Percentiles rank a stretch among this genome's conserved stretches.
Evolutionary conservation across 345 rosid genomes (phyloP).

Genomic region (Kernera saxatilis): DNA sequence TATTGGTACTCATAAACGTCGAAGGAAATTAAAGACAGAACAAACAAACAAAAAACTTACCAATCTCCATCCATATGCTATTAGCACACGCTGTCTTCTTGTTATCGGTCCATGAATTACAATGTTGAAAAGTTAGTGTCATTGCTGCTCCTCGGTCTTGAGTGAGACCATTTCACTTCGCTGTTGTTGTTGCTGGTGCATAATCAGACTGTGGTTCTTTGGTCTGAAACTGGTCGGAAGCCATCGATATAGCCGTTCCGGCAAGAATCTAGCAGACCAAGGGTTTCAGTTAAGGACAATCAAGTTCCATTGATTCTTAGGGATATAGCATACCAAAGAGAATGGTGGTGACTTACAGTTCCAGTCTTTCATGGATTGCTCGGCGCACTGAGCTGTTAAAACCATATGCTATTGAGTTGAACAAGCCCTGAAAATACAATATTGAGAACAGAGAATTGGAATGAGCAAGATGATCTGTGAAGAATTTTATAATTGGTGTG

Average conservation of each 20-base stretch:
- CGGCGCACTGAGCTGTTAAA: conserved; percentile 86
- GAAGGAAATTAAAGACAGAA: background rate
- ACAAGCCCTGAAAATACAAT: conserved; percentile 59
- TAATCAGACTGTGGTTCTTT: conserved; percentile 36
- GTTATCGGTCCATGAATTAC: background rate
- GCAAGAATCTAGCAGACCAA: conserved; percentile 51
- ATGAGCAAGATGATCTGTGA: background rate
- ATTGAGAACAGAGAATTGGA: background rate
- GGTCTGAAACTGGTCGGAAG: conserved; percentile 43
- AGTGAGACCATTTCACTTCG: conserved; percentile 71
- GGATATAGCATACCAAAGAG: background rate
- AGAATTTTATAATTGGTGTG: background rate
- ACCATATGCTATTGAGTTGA: conserved; percentile 95
- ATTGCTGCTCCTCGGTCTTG: conserved; percentile 58
- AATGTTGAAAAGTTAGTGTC: conserved; percentile 22
- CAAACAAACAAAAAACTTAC: background rate
- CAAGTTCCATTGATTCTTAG: background rate
- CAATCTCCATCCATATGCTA: background rate
- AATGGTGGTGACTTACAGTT: conserved; percentile 53
- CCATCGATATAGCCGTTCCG: conserved; percentile 66
- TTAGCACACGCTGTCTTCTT: background rate
- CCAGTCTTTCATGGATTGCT: conserved; percentile 74
- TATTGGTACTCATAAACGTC: background rate
- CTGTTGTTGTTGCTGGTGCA: conserved; percentile 39
- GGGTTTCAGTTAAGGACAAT: background rate